These are phyloP conservation scores for Kluyveromyces starmeri DNA, from an alignment of 805 yeast species.

Conservation along the genomic window DNA sequence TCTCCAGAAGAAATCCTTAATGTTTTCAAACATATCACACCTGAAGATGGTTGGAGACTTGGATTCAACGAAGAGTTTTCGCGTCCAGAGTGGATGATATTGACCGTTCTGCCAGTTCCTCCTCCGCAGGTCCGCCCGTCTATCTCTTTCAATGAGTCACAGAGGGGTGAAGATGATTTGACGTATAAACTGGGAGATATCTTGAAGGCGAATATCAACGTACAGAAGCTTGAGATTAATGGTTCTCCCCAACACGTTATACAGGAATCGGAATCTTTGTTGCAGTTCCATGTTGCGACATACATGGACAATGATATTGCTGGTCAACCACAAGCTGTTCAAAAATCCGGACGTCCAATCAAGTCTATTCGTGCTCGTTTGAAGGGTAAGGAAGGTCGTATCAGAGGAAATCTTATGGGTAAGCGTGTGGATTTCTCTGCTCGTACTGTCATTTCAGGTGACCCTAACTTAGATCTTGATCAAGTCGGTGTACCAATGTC, in stretches of 20 bases:
- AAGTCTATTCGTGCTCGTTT: constrained; percentile 98
- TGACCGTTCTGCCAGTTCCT: constrained; percentile 97
- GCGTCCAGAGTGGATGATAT: constrained; percentile 96
- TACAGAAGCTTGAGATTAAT: constrained; percentile 94
- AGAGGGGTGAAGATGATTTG: constrained; percentile 98
- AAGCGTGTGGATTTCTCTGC: constrained; percentile 99
- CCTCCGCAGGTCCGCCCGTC: constrained; percentile 99
- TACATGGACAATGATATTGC: constrained; percentile 99
- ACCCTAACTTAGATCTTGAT: constrained; percentile 93
- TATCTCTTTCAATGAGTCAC: constrained; percentile 95
- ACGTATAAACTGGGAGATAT: constrained; percentile 96
- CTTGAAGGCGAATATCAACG: constrained; percentile 90
- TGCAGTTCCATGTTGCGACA: constrained; percentile 97
- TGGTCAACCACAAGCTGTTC: constrained; percentile 98
- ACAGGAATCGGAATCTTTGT: constrained; percentile 87
- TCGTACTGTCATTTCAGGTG: constrained; percentile 98
- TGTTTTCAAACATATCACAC: constrained; percentile 83
- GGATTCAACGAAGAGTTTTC: constrained; percentile 96
- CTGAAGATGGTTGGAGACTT: constrained; percentile 68
- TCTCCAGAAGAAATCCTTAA: constrained; percentile 84
- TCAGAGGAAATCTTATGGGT: constrained; percentile 98
- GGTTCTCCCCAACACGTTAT: constrained; percentile 99
- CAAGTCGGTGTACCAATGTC: constrained; percentile 98
- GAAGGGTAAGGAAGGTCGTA: constrained; percentile 98
- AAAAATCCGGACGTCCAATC: constrained; percentile 97